phyloP scores from a whole-genome alignment of 257 asterid genomes.

The Coffea canephora region DNA sequence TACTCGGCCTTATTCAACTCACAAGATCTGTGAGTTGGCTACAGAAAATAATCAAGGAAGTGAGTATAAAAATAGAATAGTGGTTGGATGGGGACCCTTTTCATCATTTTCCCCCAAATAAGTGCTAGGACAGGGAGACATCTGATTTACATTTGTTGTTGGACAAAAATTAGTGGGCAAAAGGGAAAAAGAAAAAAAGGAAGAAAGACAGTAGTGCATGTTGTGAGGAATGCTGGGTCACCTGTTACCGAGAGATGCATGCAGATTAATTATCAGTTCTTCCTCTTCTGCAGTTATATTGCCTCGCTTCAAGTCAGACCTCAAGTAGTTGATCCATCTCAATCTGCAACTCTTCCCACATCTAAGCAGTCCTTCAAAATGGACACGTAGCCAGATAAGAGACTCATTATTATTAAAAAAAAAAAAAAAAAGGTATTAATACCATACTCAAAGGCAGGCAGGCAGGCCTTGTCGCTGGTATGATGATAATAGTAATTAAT shows the following conservation, averaged over 20 bases:
- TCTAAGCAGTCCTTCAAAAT: constrained; percentile 56
- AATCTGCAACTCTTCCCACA: constrained; percentile 92
- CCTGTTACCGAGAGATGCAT: constrained; percentile 80
- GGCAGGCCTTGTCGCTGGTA: too few relatives aligned
- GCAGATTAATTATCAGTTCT: constrained; percentile 58
- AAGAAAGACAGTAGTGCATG: neutral
- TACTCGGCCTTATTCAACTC: neutral
- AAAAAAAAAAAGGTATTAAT: too few relatives aligned
- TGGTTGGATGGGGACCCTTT: neutral
- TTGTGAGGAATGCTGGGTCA: constrained; percentile 8
- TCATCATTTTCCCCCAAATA: neutral
- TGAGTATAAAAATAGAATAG: neutral
- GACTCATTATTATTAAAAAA: too few relatives aligned
- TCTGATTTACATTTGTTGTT: too few relatives aligned
- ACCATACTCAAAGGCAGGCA: too few relatives aligned
- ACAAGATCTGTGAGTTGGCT: neutral
- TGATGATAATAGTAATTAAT: neutral
- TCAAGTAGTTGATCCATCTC: constrained; percentile 86
- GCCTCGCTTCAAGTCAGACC: constrained; percentile 82
- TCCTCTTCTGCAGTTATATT: constrained; percentile 66
- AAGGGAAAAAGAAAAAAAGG: too few relatives aligned
- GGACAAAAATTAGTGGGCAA: neutral
- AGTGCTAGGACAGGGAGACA: neutral
- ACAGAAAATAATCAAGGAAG: neutral
- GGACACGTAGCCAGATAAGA: neutral